Percentiles rank a stretch among this genome's conserved stretches.
Conservation (phyloP, 2,329 filamentous ascomycete species). For the Pseudocercospora cruenta region DNA sequence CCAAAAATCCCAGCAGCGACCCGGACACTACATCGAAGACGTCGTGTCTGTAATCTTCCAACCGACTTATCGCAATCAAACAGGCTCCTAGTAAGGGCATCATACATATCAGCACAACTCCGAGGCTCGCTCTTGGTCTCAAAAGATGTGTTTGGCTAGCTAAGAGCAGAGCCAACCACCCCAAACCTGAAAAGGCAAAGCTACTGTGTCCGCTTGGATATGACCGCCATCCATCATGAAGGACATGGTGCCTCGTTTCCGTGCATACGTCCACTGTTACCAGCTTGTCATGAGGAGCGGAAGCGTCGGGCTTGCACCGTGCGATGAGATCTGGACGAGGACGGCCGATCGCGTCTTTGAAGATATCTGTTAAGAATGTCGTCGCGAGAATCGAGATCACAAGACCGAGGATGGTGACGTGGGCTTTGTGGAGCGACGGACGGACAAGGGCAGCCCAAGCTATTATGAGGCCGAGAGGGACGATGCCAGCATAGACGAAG, state of each 20-base stretch:
- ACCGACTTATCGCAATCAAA: constrained; percentile 64
- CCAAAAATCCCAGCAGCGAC: constrained; percentile 56
- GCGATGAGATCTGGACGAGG: constrained; percentile 85
- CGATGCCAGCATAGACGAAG: constrained; percentile 74
- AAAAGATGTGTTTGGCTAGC: constrained; percentile 67
- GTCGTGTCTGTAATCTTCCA: constrained; percentile 67
- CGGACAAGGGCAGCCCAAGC: constrained; percentile 66
- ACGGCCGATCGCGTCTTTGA: constrained; percentile 86
- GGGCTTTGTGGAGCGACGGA: constrained; percentile 74
- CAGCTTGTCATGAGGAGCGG: constrained; percentile 58
- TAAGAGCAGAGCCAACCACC: constrained; percentile 62
- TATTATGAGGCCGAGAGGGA: constrained; percentile 70
- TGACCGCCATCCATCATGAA: constrained; percentile 83
- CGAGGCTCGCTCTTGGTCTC: constrained; percentile 61
- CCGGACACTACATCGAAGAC: constrained; percentile 65
- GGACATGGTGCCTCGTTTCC: constrained; percentile 65
- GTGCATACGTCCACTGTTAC: constrained; percentile 73
- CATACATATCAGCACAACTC: constrained; percentile 58
- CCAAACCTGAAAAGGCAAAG: constrained; percentile 77
- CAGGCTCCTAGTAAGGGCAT: constrained; percentile 60
- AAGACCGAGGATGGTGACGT: constrained; percentile 82
- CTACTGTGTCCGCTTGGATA: constrained; percentile 82
- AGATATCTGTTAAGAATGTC: constrained; percentile 80
- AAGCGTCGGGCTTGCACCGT: constrained; percentile 74
- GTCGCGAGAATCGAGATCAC: constrained; percentile 74